Conservation (phyloP, 139 green algal species). For the Diplosphaera chodatii region DNA sequence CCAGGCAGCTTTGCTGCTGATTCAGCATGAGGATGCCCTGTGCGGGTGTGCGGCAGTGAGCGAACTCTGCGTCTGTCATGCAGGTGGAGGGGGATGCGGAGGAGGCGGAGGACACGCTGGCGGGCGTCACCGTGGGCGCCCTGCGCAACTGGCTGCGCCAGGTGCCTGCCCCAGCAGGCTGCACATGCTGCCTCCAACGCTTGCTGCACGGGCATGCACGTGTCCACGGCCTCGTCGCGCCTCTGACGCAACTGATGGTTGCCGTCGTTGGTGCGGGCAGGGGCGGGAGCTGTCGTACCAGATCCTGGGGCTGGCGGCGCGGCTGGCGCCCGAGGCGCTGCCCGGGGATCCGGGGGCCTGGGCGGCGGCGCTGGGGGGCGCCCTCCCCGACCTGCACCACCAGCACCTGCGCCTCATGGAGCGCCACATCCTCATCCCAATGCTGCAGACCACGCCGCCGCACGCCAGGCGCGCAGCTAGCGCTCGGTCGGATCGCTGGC, state of each 20-base stretch:
- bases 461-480: background rate
- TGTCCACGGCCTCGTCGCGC: too few species aligned
- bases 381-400: constrained; percentile 35
- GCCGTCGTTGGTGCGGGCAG: too few species aligned
- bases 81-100: background rate
- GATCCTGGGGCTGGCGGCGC: constrained; percentile 28
- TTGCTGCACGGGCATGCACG: too few species aligned
- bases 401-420: constrained; percentile 56
- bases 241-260: too few species aligned
- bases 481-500: too few species aligned
- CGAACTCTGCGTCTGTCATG: too few species aligned
- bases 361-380: background rate
- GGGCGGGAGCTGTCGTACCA: constrained; percentile 41
- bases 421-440: constrained; percentile 50
- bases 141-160: constrained; percentile 39
- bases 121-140: constrained; percentile 17
- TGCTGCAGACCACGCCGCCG: constrained; percentile 35
- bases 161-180: too few species aligned
- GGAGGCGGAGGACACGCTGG: constrained; percentile 18
- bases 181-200: too few species aligned
- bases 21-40: too few species aligned
- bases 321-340: background rate
- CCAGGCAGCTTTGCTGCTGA: too few species aligned
- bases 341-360: constrained; percentile 1
- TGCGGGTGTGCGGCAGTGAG: too few species aligned